A percentile compares a stretch with the other conserved stretches of the same genome.
These are phyloP conservation scores for Cryptococcus wingfieldii DNA, from an alignment of 1,284 basidiomycete species.

Conservation along the genomic window DNA sequence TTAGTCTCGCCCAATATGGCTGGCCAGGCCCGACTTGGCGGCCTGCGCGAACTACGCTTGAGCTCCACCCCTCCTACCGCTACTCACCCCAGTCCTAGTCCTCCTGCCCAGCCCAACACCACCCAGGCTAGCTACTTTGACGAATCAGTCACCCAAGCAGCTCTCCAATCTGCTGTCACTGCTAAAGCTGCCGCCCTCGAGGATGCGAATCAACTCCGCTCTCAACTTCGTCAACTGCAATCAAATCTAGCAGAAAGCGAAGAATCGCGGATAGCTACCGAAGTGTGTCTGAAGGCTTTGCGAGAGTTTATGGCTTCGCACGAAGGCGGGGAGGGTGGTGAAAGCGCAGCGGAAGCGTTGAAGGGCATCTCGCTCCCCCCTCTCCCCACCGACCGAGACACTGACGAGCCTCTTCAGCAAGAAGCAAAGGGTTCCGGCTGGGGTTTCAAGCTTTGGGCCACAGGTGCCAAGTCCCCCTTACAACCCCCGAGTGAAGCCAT, in stretches of 20 bases:
- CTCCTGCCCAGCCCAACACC: background rate
- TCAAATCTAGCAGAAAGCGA: constrained; percentile 66
- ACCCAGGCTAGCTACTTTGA: constrained; percentile 14
- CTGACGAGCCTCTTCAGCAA: constrained; percentile 33
- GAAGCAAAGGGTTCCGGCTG: constrained; percentile 21
- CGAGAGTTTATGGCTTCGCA: constrained; percentile 69
- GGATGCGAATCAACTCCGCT: constrained; percentile 59
- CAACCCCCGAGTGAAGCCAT: constrained; percentile 17
- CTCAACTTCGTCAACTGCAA: constrained; percentile 59
- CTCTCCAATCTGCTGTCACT: background rate
- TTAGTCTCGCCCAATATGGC: constrained; percentile 5
- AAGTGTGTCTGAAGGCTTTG: constrained; percentile 72
- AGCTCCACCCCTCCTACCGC: constrained; percentile 12
- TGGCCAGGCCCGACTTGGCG: constrained; percentile 12
- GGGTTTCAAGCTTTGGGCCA: constrained; percentile 35
- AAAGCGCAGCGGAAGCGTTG: constrained; percentile 17
- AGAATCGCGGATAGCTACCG: constrained; percentile 81
- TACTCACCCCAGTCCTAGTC: constrained; percentile 5
- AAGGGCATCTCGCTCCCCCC: constrained; percentile 55
- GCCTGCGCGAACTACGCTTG: constrained; percentile 40
- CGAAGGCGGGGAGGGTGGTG: constrained; percentile 1
- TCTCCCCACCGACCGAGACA: constrained; percentile 57
- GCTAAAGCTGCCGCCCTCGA: constrained; percentile 15
- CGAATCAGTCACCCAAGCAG: constrained; percentile 1
- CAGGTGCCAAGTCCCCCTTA: constrained; percentile 1